These are phyloP conservation scores for Euphorbia corollata DNA, from an alignment of 441 rosid species.

Conservation along the genomic window DNA sequence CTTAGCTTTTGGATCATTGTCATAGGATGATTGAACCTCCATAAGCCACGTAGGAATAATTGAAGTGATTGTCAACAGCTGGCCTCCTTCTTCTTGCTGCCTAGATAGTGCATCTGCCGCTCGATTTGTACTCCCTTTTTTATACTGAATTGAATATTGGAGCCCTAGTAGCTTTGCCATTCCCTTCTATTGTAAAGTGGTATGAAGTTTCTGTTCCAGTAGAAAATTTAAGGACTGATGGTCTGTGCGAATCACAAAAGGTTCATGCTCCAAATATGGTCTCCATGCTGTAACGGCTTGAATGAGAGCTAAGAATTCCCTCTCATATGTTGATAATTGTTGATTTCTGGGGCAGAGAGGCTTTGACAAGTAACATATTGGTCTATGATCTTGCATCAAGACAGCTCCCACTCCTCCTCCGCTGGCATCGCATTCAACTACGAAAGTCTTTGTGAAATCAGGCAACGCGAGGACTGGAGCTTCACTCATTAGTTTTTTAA, in stretches of 20 bases:
- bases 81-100: no score
- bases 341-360: not conserved
- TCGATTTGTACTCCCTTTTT: not conserved
- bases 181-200: no score
- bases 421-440: not conserved
- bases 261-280: not conserved
- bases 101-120: not conserved
- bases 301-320: not conserved
- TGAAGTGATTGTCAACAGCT: not conserved
- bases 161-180: no score
- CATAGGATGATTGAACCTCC: not conserved
- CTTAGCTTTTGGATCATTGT: not conserved
- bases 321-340: not conserved
- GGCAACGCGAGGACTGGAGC: not conserved
- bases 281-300: no score
- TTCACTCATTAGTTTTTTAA: not conserved
- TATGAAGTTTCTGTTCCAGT: no score
- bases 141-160: no score
- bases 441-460: not conserved
- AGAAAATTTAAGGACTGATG: no score
- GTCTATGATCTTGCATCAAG: not conserved
- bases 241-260: not conserved
- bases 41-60: not conserved
- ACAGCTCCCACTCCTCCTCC: no score
- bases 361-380: not conserved